Evolutionary conservation across 2,329 filamentous ascomycete genomes (phyloP).

Genomic region (Sporothrix variecibatus): DNA sequence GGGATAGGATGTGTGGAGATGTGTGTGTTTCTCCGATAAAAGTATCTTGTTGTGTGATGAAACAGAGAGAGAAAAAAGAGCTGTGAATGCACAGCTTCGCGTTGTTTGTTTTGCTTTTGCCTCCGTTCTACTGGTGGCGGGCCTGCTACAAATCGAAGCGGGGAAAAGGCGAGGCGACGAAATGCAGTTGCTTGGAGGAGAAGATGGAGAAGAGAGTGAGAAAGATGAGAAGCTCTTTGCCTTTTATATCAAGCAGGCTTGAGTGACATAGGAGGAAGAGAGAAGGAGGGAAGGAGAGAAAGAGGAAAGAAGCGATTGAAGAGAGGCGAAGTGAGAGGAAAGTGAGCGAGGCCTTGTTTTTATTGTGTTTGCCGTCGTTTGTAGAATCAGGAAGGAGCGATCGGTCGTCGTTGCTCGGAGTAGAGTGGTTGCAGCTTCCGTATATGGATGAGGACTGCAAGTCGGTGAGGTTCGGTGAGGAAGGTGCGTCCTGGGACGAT

Average conservation of each 20-base stretch:
- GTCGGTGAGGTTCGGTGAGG: conserved; percentile 8
- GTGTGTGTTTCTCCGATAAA: neutral
- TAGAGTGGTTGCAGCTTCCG: conserved; percentile 9
- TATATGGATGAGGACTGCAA: neutral
- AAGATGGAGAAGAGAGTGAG: neutral
- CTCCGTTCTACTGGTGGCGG: neutral
- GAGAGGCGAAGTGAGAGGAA: neutral
- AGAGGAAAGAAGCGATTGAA: neutral
- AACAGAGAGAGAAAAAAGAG: neutral
- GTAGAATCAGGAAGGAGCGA: conserved; percentile 20
- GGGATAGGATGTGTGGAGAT: neutral
- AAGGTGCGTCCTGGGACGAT: neutral
- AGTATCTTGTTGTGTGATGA: neutral
- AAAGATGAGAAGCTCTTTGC: neutral
- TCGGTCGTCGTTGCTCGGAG: neutral
- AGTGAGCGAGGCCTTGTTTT: neutral
- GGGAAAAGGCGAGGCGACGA: neutral
- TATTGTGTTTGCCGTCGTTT: neutral
- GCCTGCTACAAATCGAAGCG: neutral
- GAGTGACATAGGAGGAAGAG: neutral
- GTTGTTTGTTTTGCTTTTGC: neutral
- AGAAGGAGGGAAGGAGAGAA: neutral
- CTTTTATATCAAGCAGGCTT: neutral
- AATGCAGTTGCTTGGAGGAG: neutral
- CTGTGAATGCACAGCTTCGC: neutral